Percentiles rank a stretch among this genome's conserved stretches.
These are phyloP conservation scores for Neonectria magnoliae DNA, from an alignment of 2,329 filamentous ascomycete genomes.

Conservation along the genomic window DNA sequence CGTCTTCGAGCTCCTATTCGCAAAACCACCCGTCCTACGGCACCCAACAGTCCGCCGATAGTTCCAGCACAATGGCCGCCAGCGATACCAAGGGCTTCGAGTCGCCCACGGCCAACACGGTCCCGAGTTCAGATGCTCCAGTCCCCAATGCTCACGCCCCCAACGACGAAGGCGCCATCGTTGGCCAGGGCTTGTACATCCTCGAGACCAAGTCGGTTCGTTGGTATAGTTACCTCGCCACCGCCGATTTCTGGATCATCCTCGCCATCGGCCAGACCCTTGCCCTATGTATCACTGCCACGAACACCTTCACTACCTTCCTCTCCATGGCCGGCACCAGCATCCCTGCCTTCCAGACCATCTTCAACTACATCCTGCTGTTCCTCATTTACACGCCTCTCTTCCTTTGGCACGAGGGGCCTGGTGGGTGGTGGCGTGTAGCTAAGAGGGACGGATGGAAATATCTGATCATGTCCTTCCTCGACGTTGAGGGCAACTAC, in stretches of 20 bases:
- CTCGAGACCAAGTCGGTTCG: conserved; percentile 63
- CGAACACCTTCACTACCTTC: conserved; percentile 88
- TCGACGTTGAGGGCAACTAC: conserved; percentile 97
- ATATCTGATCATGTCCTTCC: conserved; percentile 90
- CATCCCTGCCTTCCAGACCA: conserved; percentile 93
- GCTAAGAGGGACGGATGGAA: conserved; percentile 84
- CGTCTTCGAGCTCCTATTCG: conserved; percentile 14
- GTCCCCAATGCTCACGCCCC: conserved; percentile 17
- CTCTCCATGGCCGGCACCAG: conserved; percentile 73
- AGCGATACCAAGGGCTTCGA: conserved; percentile 40
- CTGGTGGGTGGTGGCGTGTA: conserved; percentile 73
- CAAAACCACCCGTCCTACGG: conserved; percentile 17
- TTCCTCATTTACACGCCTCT: conserved; percentile 82
- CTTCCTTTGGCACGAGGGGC: conserved; percentile 82
- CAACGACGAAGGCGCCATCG: conserved; percentile 47
- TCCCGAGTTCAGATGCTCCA: conserved; percentile 13
- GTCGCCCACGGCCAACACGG: conserved; percentile 27
- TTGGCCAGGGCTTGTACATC: conserved; percentile 62
- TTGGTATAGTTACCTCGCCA: conserved; percentile 82
- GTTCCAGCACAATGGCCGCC: conserved; percentile 10
- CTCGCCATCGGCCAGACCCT: conserved; percentile 84
- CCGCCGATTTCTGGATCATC: conserved; percentile 88
- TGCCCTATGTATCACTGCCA: conserved; percentile 88
- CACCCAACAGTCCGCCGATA: neutral
- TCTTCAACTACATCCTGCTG: conserved; percentile 93